These are phyloP conservation scores for Paramecium tetraurelia DNA, from an alignment of 73 alveolate genomes.

Conservation along the genomic window DNA sequence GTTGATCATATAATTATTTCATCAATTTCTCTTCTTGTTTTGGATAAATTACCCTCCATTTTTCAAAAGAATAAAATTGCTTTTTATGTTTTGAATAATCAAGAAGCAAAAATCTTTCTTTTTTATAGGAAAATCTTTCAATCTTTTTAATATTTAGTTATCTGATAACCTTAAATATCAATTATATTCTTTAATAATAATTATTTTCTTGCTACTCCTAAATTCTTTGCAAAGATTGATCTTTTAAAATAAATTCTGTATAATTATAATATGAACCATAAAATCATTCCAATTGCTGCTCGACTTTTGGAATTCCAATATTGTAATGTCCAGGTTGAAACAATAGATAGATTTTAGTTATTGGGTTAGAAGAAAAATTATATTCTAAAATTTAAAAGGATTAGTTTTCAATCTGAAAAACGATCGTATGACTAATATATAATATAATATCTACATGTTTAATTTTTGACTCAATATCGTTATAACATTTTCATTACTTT, in stretches of 20 bases:
- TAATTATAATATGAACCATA: not conserved
- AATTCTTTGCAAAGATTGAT: too few species aligned
- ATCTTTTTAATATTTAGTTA: too few species aligned
- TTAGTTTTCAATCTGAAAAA: not conserved
- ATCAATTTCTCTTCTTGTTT: too few species aligned
- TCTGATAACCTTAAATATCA: too few species aligned
- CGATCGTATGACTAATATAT: not conserved
- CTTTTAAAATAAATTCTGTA: not conserved
- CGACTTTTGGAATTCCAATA: not conserved
- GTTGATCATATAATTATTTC: too few species aligned
- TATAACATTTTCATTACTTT: not conserved
- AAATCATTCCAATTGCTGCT: not conserved
- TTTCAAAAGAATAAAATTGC: too few species aligned
- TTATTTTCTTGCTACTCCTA: too few species aligned
- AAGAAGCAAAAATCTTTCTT: too few species aligned
- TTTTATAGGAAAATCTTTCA: too few species aligned
- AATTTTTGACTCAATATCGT: not conserved
- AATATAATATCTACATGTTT: not conserved
- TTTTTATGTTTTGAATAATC: too few species aligned
- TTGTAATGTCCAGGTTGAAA: not conserved
- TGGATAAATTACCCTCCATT: too few species aligned
- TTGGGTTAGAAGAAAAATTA: not conserved
- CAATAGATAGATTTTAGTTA: not conserved
- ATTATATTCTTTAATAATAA: too few species aligned
- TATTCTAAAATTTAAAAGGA: not conserved